A percentile compares a stretch with the other conserved stretches of the same genome.
These are phyloP conservation scores for Coemansia erecta DNA, from an alignment of 192 early-diverging fungal genomes.

Conservation along the genomic window DNA sequence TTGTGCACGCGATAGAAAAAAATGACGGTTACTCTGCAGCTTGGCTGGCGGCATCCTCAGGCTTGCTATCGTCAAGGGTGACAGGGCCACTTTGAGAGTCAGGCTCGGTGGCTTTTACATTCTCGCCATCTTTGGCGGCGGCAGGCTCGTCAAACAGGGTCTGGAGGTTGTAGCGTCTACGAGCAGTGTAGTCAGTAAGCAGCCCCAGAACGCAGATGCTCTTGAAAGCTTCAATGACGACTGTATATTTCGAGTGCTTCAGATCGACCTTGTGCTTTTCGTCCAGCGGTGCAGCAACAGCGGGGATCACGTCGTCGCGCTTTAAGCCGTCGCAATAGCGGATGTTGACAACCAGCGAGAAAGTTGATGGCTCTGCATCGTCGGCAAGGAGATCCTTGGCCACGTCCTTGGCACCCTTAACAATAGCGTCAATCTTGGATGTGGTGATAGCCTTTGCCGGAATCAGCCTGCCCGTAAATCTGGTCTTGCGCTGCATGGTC, in stretches of 20 bases:
- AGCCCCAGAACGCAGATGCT: conserved; percentile 49
- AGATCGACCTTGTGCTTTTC: conserved; percentile 54
- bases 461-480: conserved; percentile 44
- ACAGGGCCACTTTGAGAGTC: too few species aligned
- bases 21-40: too few species aligned
- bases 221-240: conserved; percentile 54
- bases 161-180: conserved; percentile 42
- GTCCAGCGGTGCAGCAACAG: conserved; percentile 49
- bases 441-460: conserved; percentile 43
- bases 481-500: conserved; percentile 43
- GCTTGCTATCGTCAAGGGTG: too few species aligned
- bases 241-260: conserved; percentile 44
- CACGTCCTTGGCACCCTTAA: conserved; percentile 34
- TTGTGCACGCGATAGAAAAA: too few species aligned
- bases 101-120: too few species aligned
- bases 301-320: conserved; percentile 44
- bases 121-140: not conserved
- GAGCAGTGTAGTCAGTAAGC: conserved; percentile 46
- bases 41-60: too few species aligned
- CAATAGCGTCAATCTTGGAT: conserved; percentile 49
- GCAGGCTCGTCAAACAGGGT: conserved; percentile 44
- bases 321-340: conserved; percentile 52
- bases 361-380: conserved; percentile 48
- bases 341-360: conserved; percentile 50
- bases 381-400: conserved; percentile 35